Conservation (phyloP, 108 stramenopile genomes). For the Nitzschia palea region DNA sequence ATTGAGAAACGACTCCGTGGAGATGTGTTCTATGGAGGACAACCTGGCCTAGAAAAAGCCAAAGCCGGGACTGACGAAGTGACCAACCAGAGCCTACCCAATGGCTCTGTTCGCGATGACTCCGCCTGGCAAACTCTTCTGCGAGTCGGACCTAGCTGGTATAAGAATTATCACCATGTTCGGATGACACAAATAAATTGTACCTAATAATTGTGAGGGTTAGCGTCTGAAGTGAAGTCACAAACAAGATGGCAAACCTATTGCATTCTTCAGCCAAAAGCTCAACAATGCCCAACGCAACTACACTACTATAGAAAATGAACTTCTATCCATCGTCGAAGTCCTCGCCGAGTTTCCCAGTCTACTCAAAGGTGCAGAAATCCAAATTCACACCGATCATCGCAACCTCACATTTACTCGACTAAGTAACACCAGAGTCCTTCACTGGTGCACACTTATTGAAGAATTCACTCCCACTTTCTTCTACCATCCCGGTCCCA, state of each 20-base stretch:
- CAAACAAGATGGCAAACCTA: constrained; percentile 18
- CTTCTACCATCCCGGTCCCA: background rate
- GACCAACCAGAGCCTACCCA: too few species aligned
- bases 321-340: constrained; percentile 37
- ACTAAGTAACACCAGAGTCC: background rate
- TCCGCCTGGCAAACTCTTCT: too few species aligned
- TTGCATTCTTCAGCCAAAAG: constrained; percentile 35
- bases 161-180: too few species aligned
- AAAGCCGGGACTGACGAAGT: too few species aligned
- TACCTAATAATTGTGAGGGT: too few species aligned
- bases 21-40: too few species aligned
- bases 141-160: too few species aligned
- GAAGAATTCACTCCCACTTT: constrained; percentile 37
- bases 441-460: constrained; percentile 28
- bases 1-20: constrained; percentile 16
- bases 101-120: too few species aligned
- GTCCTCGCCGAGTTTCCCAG: constrained; percentile 40
- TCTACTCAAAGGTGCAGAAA: constrained; percentile 33
- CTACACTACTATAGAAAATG: constrained; percentile 47
- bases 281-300: constrained; percentile 30
- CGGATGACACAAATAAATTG: too few species aligned
- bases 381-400: constrained; percentile 45
- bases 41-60: too few species aligned
- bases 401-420: constrained; percentile 29
- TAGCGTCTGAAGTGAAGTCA: too few species aligned